These are phyloP conservation scores for Yamadazyma oceani DNA, from an alignment of 1,139 yeast species.

Conservation along the genomic window DNA sequence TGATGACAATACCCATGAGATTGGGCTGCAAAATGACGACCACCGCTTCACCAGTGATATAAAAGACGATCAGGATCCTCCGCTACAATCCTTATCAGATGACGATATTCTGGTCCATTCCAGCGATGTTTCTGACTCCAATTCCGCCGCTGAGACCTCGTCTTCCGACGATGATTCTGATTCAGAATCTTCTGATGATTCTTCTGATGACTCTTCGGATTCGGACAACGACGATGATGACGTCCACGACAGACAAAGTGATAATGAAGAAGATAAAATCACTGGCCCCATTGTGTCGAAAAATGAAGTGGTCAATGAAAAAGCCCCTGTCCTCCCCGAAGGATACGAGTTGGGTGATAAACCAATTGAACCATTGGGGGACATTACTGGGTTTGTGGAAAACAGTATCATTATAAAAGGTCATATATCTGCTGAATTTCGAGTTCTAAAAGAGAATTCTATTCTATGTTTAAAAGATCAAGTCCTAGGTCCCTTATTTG, in stretches of 20 bases:
- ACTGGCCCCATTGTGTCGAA: conserved; percentile 69
- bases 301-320: conserved; percentile 72
- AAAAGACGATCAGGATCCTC: neutral
- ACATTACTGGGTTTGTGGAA: conserved; percentile 69
- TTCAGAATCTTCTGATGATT: conserved; percentile 21
- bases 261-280: conserved; percentile 44
- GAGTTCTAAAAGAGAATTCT: conserved; percentile 80
- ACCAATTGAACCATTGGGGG: conserved; percentile 73
- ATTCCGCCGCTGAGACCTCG: no score
- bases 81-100: conserved; percentile 23
- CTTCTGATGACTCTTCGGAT: conserved; percentile 18
- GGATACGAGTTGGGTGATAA: conserved; percentile 61
- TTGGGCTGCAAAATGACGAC: no score
- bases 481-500: conserved; percentile 80
- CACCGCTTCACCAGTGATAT: conserved; percentile 1
- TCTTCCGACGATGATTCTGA: conserved; percentile 14
- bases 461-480: conserved; percentile 76
- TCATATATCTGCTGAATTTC: conserved; percentile 76
- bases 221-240: conserved; percentile 19
- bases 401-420: conserved; percentile 73
- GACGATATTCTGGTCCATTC: conserved; percentile 27
- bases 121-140: conserved; percentile 23
- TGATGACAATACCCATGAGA: no score
- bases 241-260: conserved; percentile 19
- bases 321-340: conserved; percentile 68